Percentiles rank a stretch among this genome's conserved stretches.
Conservation (phyloP, 257 asterid species). For the Solanum neorickii region DNA sequence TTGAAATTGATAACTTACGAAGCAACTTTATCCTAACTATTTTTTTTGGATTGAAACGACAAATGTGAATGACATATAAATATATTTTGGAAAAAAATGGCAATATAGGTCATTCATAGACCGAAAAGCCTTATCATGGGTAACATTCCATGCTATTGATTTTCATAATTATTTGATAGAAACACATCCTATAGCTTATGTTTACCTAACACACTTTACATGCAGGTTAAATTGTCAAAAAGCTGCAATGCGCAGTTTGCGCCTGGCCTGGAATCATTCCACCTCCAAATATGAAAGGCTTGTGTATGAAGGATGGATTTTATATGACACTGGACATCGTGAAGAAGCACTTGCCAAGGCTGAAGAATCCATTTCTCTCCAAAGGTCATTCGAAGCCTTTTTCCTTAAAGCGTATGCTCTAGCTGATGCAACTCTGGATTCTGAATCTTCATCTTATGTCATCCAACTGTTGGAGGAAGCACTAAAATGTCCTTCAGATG, state of each 20-base stretch:
- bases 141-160: not conserved
- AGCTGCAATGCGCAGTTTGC: slow-evolving; percentile 42
- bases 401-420: slow-evolving; percentile 40
- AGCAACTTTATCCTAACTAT: not conserved
- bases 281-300: slow-evolving; percentile 24
- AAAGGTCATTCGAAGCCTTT: slow-evolving; percentile 44
- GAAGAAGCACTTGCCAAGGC: slow-evolving; percentile 42
- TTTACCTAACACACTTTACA: not conserved
- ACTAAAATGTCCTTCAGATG: slow-evolving; percentile 41
- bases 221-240: slow-evolving; percentile 42
- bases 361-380: slow-evolving; percentile 34
- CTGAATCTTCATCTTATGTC: slow-evolving; percentile 32
- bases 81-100: not conserved
- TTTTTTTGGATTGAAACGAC: not conserved
- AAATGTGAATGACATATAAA: not conserved
- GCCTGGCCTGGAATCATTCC: slow-evolving; percentile 37
- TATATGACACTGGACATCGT: slow-evolving; percentile 41
- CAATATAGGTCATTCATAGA: not conserved
- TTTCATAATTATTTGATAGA: not conserved
- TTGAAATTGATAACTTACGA: not conserved
- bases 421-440: slow-evolving; percentile 31
- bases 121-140: not conserved
- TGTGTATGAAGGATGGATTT: slow-evolving; percentile 41
- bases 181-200: not conserved
- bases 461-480: slow-evolving; percentile 42